Base-by-base conservation (phyloP, 2,329 filamentous ascomycete genomes). In the Sphaerulina musiva region DNA sequence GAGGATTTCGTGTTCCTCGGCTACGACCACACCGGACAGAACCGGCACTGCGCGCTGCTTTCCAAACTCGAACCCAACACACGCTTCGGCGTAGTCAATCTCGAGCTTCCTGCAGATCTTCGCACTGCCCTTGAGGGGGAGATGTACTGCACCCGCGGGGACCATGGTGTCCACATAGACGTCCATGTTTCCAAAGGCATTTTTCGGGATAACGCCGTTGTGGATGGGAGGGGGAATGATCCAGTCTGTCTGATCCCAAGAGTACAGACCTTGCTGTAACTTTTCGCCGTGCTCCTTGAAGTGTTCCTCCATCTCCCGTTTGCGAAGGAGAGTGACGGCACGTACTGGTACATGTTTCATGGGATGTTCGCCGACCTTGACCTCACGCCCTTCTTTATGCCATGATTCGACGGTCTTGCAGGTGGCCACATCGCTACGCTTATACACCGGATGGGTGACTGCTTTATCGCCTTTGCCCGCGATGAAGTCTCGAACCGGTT, bases 51-150 rank as follows among this genome's bases (percentile, higher is more conserved):
- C 93, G 79, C 93, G 91, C 56, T 93, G 86, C 63, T 93, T 86
- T 0, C 92, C 92, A 68, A 97, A 98, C 67, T 98, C 93, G 68
- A 98, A 98, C 1, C 89, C 93, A 0, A 91, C 91, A 2, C 95
- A 93, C 1, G 93, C 93, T 71, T 97, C 93, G 0, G 93, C 93
- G 63, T 85, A 95, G 66, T 96, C 90, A 38, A 97, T 86, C 3
- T 83, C 82, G 0, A 98, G 76, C 57, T 87, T 84, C 68, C 88
- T 89, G 70, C 92, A 96, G 1, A 96, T 81, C 46, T 85, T 84
- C 32, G 85, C 83, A 0, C 85, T 86, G 0, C 89, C 89, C 44
- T 85, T 82, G 51, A 85, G 84, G 0, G 89, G 89, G 1, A 97
- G 78, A 68, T 98, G 93, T 0, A 87, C 80, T 2, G 91, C 91